Percentiles rank a stretch among this genome's conserved stretches.
Conservation (phyloP, 1,284 basidiomycete species). For the Sanghuangporus weigelae region DNA sequence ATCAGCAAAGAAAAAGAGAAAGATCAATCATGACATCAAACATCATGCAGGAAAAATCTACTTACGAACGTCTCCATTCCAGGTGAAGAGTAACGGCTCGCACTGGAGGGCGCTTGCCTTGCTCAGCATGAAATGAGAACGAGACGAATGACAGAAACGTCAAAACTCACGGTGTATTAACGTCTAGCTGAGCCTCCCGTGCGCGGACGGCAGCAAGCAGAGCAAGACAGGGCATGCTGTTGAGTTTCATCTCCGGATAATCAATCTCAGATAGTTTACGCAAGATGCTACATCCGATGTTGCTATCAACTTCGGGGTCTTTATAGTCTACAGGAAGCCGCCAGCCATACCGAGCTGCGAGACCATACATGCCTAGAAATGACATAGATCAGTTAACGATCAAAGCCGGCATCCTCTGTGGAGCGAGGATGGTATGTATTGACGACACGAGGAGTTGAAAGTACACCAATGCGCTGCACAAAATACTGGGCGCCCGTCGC, state of each 20-base stretch:
- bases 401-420: no score
- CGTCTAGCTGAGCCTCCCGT: slow-evolving; percentile 41
- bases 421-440: no score
- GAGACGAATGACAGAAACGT: not conserved
- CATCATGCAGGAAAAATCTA: slow-evolving; percentile 23
- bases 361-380: no score
- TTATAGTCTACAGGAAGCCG: no score
- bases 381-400: no score
- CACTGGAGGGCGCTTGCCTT: slow-evolving; percentile 44
- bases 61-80: slow-evolving; percentile 46
- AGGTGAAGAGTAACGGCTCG: slow-evolving; percentile 43
- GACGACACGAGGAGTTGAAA: no score
- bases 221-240: not conserved
- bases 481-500: no score
- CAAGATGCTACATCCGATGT: not conserved
- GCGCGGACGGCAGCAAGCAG: slow-evolving; percentile 27
- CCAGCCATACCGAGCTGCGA: no score
- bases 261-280: not conserved
- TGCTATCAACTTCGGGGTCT: no score
- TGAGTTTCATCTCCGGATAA: not conserved
- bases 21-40: slow-evolving; percentile 9
- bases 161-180: slow-evolving; percentile 57
- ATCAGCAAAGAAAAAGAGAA: not conserved
- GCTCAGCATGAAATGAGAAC: not conserved
- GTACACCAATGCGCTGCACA: no score